Evolutionary conservation across 306 rosid genomes (phyloP).

Genomic region (Potentilla sterilis): DNA sequence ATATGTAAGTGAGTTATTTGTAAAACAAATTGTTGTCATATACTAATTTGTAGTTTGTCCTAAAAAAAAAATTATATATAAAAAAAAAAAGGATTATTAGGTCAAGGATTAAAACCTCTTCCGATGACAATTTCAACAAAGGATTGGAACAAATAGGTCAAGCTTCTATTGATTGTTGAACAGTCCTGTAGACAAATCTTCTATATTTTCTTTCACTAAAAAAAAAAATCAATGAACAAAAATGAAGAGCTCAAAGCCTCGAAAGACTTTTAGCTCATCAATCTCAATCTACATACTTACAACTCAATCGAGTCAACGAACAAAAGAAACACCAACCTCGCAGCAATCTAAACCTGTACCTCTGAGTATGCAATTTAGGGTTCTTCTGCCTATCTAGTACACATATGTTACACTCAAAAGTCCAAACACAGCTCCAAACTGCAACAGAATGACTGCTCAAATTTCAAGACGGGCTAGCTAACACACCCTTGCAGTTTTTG

Average conservation of each 20-base stretch:
- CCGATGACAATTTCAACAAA: not conserved
- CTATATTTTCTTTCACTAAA: conserved; percentile 34
- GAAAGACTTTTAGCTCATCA: conserved; percentile 25
- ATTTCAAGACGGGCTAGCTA: conserved; percentile 28
- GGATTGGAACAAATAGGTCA: not conserved
- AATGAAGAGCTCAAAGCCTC: conserved; percentile 41
- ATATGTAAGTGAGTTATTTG: too few species aligned
- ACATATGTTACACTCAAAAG: conserved; percentile 48
- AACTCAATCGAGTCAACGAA: conserved; percentile 26
- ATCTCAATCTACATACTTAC: conserved; percentile 34
- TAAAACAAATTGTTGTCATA: too few species aligned
- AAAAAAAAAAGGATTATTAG: too few species aligned
- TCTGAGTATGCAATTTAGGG: conserved; percentile 21
- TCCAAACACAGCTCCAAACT: conserved; percentile 22
- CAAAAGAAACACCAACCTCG: conserved; percentile 27
- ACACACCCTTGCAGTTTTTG: conserved; percentile 26
- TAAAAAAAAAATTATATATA: too few species aligned
- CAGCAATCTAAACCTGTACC: conserved; percentile 44
- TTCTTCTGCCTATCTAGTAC: conserved; percentile 35
- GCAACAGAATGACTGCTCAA: conserved; percentile 27
- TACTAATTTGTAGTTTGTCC: too few species aligned
- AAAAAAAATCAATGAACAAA: conserved; percentile 28
- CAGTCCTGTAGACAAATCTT: conserved; percentile 2
- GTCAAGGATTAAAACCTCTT: not conserved
- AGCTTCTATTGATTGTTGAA: not conserved